Percentiles rank a stretch among this genome's conserved stretches.
phyloP scores from a whole-genome alignment of 495 filamentous ascomycete genomes.

The Daldinia decipiens region DNA sequence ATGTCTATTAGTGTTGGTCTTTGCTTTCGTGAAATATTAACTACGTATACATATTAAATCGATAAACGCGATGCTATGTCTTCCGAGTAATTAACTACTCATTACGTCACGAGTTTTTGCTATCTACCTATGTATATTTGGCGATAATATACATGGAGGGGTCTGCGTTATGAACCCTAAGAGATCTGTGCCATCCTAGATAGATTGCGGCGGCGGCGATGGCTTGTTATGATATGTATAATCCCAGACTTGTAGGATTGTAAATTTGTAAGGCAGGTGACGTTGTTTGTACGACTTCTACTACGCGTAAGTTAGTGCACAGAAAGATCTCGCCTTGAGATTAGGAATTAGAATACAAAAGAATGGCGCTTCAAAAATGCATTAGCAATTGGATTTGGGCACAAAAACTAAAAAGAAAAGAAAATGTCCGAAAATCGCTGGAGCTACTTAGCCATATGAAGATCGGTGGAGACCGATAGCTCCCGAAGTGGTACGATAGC shows the following conservation, averaged over 20 bases:
- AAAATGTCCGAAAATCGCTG: conserved; percentile 41
- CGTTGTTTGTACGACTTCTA: background rate
- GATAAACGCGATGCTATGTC: background rate
- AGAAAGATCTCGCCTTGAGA: conserved; percentile 36
- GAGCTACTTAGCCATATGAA: conserved; percentile 11
- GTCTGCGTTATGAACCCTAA: conserved; percentile 1
- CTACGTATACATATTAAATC: background rate
- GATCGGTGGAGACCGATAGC: conserved; percentile 40
- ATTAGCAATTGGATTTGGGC: conserved; percentile 31
- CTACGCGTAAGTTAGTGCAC: conserved; percentile 15
- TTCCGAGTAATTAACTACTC: background rate
- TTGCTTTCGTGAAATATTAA: background rate
- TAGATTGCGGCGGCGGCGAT: background rate
- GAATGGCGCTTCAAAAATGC: background rate
- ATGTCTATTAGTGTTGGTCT: background rate
- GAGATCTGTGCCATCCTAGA: conserved; percentile 38
- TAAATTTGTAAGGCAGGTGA: background rate
- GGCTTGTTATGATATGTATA: background rate
- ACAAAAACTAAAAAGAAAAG: conserved; percentile 10
- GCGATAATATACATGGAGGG: conserved; percentile 12
- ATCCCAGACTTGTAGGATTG: background rate
- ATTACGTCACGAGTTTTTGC: conserved; percentile 13
- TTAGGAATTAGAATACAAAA: conserved; percentile 6
- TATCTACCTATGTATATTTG: background rate
- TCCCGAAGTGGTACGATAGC: conserved; percentile 38